Base-by-base conservation (phyloP, 2,329 filamentous ascomycete genomes). In the Dactylellina drechsleri region DNA sequence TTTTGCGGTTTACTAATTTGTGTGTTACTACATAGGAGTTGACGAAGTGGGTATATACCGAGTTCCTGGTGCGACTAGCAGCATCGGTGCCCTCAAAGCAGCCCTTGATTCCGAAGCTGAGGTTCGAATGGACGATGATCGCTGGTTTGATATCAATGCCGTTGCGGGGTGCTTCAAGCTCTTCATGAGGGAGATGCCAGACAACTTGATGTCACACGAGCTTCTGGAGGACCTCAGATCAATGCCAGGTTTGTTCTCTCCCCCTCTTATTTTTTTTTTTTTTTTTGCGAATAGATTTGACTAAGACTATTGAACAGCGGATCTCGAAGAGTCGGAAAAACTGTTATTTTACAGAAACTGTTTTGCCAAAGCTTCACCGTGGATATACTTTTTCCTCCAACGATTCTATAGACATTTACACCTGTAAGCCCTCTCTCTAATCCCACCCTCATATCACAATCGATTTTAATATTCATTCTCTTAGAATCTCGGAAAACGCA, bases 201-300 rank as follows among this genome's bases (percentile, higher is more conserved):
- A 79, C 23, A 77, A 72, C 15, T 67, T 78, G 15, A 57, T 80
- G 10, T 67, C 77, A 15, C 66, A 75, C 2, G 89, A 91, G 79
- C 84, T 90, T 68, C 83, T 87, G 60, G 87, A 90, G 62, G 89
- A 91, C 79, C 83, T 90, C 56, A 83, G 86, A 67, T 84, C 83
- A 66, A 84, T 91, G 66, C 88, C 86, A 81, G 86, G 89, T 77
- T 86, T 88, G 82, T 83, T 40, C 4, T 49, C 28, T n/a, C 40
- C 13, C n/a, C 31, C n/a, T n/a, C n/a, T n/a, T n/a, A n/a, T n/a
- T n/a, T n/a, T n/a, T n/a, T n/a, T n/a, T 10, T 5, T 36, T 36
- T 36, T 36, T 2, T 5, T 4, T 1, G 31, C 31, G 6, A 36
- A 36, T 36, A 5, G 31, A 41, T 3, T 52, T 41, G 3, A 23